A percentile compares a stretch with the other conserved stretches of the same genome.
These are phyloP conservation scores for Colletotrichum sidae DNA, from an alignment of 2,329 filamentous ascomycete species.

Conservation along the genomic window DNA sequence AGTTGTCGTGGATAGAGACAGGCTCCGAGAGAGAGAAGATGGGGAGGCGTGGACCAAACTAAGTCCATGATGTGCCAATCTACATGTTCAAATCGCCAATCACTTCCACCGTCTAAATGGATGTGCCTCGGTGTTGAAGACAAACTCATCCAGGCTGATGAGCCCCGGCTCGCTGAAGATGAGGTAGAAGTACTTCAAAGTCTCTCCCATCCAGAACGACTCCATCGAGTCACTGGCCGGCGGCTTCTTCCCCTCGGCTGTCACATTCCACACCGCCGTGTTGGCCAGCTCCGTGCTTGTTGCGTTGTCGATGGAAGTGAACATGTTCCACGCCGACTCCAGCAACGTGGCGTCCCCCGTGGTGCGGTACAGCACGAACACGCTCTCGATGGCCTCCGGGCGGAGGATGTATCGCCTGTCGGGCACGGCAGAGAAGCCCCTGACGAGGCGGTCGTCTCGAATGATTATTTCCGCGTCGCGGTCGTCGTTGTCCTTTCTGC, in stretches of 20 bases:
- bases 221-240: conserved; percentile 72
- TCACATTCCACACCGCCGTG: conserved; percentile 65
- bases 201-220: conserved; percentile 45
- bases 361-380: conserved; percentile 74
- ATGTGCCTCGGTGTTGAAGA: conserved; percentile 56
- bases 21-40: no score
- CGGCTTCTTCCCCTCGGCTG: conserved; percentile 44
- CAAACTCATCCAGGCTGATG: conserved; percentile 69
- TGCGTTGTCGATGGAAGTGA: conserved; percentile 61
- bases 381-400: conserved; percentile 75
- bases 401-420: conserved; percentile 64
- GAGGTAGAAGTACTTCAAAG: conserved; percentile 50
- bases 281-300: conserved; percentile 64
- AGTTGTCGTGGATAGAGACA: no score
- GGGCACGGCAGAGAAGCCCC: conserved; percentile 43
- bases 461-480: conserved; percentile 42
- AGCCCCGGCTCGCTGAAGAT: conserved; percentile 67
- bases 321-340: conserved; percentile 74
- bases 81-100: no score
- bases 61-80: no score
- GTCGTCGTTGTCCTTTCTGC: conserved; percentile 43
- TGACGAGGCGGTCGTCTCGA: conserved; percentile 40
- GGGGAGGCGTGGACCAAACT: no score
- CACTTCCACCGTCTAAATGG: conserved; percentile 39
- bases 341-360: conserved; percentile 66